phyloP scores from a whole-genome alignment of 2,329 filamentous ascomycete species.

The Neurospora sp. region DNA sequence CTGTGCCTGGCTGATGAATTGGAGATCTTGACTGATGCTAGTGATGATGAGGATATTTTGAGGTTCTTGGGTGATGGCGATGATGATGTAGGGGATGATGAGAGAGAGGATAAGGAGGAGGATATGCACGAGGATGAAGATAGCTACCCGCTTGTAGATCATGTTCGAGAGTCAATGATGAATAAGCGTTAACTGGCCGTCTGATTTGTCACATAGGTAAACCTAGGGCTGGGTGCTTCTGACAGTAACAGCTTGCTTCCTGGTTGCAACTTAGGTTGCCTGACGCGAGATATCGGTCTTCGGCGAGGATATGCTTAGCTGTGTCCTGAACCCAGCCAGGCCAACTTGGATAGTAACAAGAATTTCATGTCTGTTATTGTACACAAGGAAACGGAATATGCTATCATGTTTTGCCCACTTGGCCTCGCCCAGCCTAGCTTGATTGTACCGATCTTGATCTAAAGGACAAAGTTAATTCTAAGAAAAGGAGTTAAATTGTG shows the following conservation, averaged over 20 bases:
- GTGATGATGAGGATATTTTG: neutral
- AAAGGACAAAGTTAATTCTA: neutral
- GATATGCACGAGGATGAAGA: neutral
- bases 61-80: neutral
- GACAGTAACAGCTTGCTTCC: neutral
- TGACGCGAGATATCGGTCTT: neutral
- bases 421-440: neutral
- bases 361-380: neutral
- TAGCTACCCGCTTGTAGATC: neutral
- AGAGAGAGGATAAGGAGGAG: neutral
- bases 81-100: neutral
- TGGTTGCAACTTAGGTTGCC: neutral
- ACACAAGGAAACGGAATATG: neutral
- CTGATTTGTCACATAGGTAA: neutral
- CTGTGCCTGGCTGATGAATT: neutral
- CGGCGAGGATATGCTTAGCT: neutral
- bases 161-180: neutral
- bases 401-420: neutral
- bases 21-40: neutral
- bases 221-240: neutral
- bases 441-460: neutral
- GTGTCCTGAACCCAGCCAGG: neutral
- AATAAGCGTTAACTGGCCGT: neutral
- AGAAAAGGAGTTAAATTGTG: neutral
- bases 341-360: neutral